Percentiles rank a stretch among this genome's conserved stretches.
phyloP scores from a whole-genome alignment of 139 green algal species.

The Monoraphidium neglectum region DNA sequence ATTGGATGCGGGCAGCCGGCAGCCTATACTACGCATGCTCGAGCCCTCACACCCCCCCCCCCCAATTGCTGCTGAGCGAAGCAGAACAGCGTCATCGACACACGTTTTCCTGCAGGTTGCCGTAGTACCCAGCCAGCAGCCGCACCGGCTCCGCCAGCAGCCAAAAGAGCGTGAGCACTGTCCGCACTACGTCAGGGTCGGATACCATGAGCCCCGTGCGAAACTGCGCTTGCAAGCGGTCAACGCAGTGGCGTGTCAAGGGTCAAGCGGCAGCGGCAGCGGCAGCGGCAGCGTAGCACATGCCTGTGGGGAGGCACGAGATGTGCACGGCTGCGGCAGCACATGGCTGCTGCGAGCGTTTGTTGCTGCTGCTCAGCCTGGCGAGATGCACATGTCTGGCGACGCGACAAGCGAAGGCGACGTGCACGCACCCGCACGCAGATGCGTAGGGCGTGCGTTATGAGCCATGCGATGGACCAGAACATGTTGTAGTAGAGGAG shows the following conservation, averaged over 20 bases:
- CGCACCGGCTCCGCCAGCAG: conserved; percentile 51
- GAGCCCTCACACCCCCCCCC: not conserved
- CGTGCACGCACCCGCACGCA: conserved; percentile 16
- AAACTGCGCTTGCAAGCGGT: not conserved
- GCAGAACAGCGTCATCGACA: not conserved
- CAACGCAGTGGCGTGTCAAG: too few relatives aligned
- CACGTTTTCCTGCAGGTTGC: conserved; percentile 65
- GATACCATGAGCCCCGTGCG: conserved; percentile 21
- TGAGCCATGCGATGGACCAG: conserved; percentile 43
- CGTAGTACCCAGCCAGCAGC: conserved; percentile 44
- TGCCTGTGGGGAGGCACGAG: not conserved
- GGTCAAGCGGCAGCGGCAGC: too few relatives aligned
- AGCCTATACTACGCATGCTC: not conserved
- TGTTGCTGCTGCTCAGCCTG: not conserved
- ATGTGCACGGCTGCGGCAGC: not conserved
- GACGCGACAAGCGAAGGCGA: too few relatives aligned
- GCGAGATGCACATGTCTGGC: too few relatives aligned
- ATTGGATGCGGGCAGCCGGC: not conserved
- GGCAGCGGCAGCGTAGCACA: not conserved
- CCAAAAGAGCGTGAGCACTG: conserved; percentile 54
- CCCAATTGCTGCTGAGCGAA: not conserved
- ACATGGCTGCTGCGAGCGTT: not conserved
- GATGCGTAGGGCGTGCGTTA: conserved; percentile 30
- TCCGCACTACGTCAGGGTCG: conserved; percentile 51
- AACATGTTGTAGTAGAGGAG: conserved; percentile 54